A percentile compares a stretch with the other conserved stretches of the same genome.
These are phyloP conservation scores for Fusarium sp. DNA, from an alignment of 2,329 filamentous ascomycete species.

Conservation along the genomic window DNA sequence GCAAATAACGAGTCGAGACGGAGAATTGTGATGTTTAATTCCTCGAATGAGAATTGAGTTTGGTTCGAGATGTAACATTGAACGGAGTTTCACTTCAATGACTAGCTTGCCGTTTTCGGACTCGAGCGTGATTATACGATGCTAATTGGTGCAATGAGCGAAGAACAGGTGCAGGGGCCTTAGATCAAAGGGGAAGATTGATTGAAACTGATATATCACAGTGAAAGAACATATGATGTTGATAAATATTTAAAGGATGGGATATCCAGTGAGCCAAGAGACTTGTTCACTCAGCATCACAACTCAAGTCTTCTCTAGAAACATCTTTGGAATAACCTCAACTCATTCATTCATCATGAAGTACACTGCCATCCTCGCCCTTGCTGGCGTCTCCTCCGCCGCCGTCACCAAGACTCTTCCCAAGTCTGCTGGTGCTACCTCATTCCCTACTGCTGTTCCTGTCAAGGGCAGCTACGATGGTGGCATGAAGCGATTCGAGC, in stretches of 20 bases:
- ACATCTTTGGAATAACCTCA: neutral
- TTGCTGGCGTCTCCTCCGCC: conserved; percentile 33
- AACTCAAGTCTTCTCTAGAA: neutral
- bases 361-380: conserved; percentile 34
- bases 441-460: conserved; percentile 37
- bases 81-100: conserved; percentile 31
- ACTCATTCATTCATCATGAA: conserved; percentile 23
- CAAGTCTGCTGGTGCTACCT: conserved; percentile 31
- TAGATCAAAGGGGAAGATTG: neutral
- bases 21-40: conserved; percentile 22
- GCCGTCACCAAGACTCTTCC: conserved; percentile 40
- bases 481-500: conserved; percentile 40
- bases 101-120: conserved; percentile 22
- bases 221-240: neutral
- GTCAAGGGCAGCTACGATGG: conserved; percentile 38
- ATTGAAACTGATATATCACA: neutral
- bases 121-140: neutral
- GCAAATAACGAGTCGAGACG: conserved; percentile 5
- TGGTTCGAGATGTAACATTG: conserved; percentile 28
- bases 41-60: conserved; percentile 30
- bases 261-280: conserved; percentile 10
- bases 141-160: conserved; percentile 21
- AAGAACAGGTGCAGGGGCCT: neutral
- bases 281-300: neutral
- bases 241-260: conserved; percentile 23